These are phyloP conservation scores for Endothia cerciana DNA, from an alignment of 2,329 filamentous ascomycete genomes.

Conservation along the genomic window DNA sequence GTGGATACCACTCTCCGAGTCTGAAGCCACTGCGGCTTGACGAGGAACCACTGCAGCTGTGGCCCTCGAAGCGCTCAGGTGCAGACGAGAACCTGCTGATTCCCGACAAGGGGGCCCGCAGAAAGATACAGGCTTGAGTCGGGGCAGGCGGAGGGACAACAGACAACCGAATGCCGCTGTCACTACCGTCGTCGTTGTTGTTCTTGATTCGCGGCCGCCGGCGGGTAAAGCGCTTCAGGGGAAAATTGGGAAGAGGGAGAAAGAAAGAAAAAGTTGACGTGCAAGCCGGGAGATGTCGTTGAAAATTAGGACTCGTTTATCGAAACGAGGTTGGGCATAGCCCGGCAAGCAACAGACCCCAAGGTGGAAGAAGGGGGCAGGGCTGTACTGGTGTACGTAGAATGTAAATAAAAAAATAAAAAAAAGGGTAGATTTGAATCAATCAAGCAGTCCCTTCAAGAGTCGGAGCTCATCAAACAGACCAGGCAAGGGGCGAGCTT, in stretches of 20 bases:
- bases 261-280: background rate
- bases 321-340: conserved; percentile 43
- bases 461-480: conserved; percentile 39
- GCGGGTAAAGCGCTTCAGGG: background rate
- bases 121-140: conserved; percentile 5
- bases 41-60: background rate
- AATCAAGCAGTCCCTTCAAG: conserved; percentile 36
- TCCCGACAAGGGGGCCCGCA: conserved; percentile 28
- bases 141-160: conserved; percentile 2
- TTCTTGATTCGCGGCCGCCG: conserved; percentile 13
- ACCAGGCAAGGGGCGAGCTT: conserved; percentile 34
- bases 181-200: conserved; percentile 26
- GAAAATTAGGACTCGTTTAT: conserved; percentile 47
- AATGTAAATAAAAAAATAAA: conserved; percentile 18
- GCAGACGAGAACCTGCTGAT: conserved; percentile 22
- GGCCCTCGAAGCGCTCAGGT: conserved; percentile 25
- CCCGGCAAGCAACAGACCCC: conserved; percentile 19
- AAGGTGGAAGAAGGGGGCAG: no score
- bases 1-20: conserved; percentile 25
- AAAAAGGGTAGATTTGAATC: conserved; percentile 32
- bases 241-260: no score
- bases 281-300: conserved; percentile 23
- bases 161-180: conserved; percentile 29
- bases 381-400: conserved; percentile 28
- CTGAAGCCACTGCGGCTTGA: conserved; percentile 10